phyloP scores from a whole-genome alignment of 306 rosid genomes.

The Sicyos edulis region DNA sequence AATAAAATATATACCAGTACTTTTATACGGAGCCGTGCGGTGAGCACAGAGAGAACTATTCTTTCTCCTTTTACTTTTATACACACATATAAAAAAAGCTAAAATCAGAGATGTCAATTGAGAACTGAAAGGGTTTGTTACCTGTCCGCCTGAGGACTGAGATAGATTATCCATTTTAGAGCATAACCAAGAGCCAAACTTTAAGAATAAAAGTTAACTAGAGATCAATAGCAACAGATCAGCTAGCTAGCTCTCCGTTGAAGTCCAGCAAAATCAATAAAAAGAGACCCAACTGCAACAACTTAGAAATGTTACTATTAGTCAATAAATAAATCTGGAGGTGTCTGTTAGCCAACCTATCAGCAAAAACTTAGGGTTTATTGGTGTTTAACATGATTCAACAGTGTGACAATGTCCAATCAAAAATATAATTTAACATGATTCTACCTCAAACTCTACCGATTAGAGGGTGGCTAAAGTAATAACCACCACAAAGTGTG shows the following conservation, averaged over 20 bases:
- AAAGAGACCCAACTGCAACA: conserved; percentile 1
- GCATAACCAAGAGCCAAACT: conserved; percentile 28
- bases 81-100: neutral
- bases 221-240: neutral
- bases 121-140: conserved; percentile 22
- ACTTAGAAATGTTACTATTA: neutral
- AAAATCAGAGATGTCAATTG: neutral
- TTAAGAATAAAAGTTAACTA: neutral
- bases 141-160: conserved; percentile 76
- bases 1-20: neutral
- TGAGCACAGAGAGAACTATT: too few relatives aligned
- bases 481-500: neutral
- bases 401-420: neutral
- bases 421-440: neutral
- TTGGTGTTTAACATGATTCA: too few relatives aligned
- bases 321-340: neutral
- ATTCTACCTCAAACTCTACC: neutral
- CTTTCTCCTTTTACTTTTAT: too few relatives aligned
- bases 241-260: neutral
- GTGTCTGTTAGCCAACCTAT: too few relatives aligned
- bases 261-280: conserved; percentile 11
- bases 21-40: too few relatives aligned
- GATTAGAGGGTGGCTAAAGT: conserved; percentile 4
- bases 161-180: conserved; percentile 60
- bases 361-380: too few relatives aligned